Evolutionary conservation across 2,329 filamentous ascomycete genomes (phyloP).

Genomic region (Sporothrix pseudoabietina): DNA sequence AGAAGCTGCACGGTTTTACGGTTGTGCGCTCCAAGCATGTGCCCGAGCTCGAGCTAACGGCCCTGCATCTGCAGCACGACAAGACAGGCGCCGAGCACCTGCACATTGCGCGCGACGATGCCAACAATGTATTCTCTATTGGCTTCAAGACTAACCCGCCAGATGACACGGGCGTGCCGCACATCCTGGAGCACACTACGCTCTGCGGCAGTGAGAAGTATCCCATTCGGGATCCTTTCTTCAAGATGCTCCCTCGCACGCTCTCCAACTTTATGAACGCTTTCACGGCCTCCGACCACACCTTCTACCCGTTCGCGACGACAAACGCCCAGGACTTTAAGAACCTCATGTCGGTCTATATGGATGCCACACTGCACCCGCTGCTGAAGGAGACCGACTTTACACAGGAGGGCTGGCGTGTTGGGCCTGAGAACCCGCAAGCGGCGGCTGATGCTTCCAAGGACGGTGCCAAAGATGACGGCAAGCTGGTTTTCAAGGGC

Average conservation of each 20-base stretch:
- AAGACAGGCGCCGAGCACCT: slow-evolving; percentile 95
- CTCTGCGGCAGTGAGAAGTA: slow-evolving; percentile 95
- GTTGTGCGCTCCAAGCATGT: slow-evolving; percentile 87
- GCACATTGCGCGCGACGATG: slow-evolving; percentile 90
- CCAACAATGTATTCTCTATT: slow-evolving; percentile 99
- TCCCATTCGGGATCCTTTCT: slow-evolving; percentile 98
- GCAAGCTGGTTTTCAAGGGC: slow-evolving; percentile 87
- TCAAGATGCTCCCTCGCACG: slow-evolving; percentile 98
- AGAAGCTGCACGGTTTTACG: slow-evolving; percentile 91
- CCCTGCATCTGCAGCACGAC: slow-evolving; percentile 86
- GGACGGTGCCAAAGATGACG: slow-evolving; percentile 52
- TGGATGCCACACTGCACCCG: slow-evolving; percentile 90
- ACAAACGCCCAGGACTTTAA: slow-evolving; percentile 94
- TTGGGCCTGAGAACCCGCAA: slow-evolving; percentile 85
- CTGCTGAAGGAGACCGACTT: slow-evolving; percentile 90
- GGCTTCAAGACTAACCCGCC: slow-evolving; percentile 99
- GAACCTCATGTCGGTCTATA: slow-evolving; percentile 94
- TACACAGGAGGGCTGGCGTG: slow-evolving; percentile 92
- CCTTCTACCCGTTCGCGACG: slow-evolving; percentile 95
- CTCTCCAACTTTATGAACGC: slow-evolving; percentile 99
- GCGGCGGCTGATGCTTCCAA: slow-evolving; percentile 44
- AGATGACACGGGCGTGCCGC: slow-evolving; percentile 92
- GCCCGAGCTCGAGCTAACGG: slow-evolving; percentile 89
- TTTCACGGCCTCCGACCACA: slow-evolving; percentile 94
- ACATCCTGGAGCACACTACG: slow-evolving; percentile 97